Base-by-base conservation (phyloP, 371 early-diverging fungal species). In the Sporodiniella umbellata region DNA sequence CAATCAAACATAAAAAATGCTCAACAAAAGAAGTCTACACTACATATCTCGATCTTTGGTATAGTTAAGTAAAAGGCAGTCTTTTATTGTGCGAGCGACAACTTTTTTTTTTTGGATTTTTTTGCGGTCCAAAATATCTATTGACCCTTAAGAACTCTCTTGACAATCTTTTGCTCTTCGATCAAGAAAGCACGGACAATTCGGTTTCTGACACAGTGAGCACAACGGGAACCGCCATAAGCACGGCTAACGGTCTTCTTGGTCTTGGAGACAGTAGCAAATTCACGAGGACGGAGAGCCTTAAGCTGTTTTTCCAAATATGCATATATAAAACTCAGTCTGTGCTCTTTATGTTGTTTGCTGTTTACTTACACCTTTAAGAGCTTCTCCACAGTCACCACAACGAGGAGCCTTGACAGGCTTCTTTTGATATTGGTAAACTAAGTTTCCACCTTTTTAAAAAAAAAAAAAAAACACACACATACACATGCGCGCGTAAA, bases 151-250 rank as follows among this genome's bases (percentile, higher is more conserved):
- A 94, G 81, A 64, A 95, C 93, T 79, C 88, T 90, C 92, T 96
- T 96, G 71, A 96, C 95, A 61, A 97, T 95, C 92, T 96, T 95
- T 79, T 96, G 96, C 82, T 97, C 97, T 82, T 97, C 97, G 62
- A 97, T 90, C 68, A 97, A 83, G 89, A 97, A 98, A 65, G 98
- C 94, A 63, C 98, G 94, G 61, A 98, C 91, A 77, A 98, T 94
- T 59, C 93, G 89, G 72, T 83, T 83, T 72, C 96, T 90, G 46
- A 96, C 97, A 82, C 97, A 96, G 77, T 72, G 66, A 59, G 84
- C 83, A 80, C 96, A 96, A 58, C 94, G 93, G 60, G 88, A 88
- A 58, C 97, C 97, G 78, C 98, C 98, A 73, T 97, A 97, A 51
- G 96, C 93, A 66, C 98, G 92, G 75, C 80, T 83, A 61, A 97